Conservation (phyloP, 768 basidiomycete species). For the Tulasnella sp. region DNA sequence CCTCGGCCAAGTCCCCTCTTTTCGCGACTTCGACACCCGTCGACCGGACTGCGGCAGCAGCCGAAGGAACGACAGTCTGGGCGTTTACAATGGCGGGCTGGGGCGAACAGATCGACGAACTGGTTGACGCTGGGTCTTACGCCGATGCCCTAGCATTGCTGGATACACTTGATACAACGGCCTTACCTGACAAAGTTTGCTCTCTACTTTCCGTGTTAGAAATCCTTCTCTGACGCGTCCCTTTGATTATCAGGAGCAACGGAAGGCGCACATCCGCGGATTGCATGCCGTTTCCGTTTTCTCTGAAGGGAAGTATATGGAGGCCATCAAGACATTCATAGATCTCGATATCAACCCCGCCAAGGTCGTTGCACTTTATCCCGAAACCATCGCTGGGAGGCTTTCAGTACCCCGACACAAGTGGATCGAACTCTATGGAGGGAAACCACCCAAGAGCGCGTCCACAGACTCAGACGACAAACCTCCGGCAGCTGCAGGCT, state of each 20-base stretch:
- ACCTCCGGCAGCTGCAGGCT: conserved; percentile 37
- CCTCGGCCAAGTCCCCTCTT: conserved; percentile 50
- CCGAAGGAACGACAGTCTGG: conserved; percentile 80
- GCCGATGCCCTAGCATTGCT: conserved; percentile 76
- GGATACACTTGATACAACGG: conserved; percentile 58
- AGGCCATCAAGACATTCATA: conserved; percentile 82
- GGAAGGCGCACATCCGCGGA: conserved; percentile 58
- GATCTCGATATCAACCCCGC: conserved; percentile 89
- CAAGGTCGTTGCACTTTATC: conserved; percentile 87
- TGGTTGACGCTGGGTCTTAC: conserved; percentile 65
- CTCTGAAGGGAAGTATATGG: conserved; percentile 60
- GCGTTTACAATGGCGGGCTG: conserved; percentile 65
- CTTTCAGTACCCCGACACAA: conserved; percentile 61
- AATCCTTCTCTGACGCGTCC: neutral
- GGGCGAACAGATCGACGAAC: conserved; percentile 79
- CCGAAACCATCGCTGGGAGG: conserved; percentile 73
- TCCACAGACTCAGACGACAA: conserved; percentile 36
- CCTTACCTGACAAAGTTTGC: conserved; percentile 61
- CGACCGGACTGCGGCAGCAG: conserved; percentile 60
- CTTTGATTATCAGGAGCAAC: conserved; percentile 47
- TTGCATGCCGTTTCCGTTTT: conserved; percentile 80
- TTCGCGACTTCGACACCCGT: conserved; percentile 69
- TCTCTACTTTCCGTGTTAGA: neutral
- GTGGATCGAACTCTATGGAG: conserved; percentile 85
- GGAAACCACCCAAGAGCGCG: conserved; percentile 45